Evolutionary conservation across 164 flowering plant genomes (phyloP), one percentile per base, ranked within the genome.

Genomic region (Akebia trifoliata): DNA sequence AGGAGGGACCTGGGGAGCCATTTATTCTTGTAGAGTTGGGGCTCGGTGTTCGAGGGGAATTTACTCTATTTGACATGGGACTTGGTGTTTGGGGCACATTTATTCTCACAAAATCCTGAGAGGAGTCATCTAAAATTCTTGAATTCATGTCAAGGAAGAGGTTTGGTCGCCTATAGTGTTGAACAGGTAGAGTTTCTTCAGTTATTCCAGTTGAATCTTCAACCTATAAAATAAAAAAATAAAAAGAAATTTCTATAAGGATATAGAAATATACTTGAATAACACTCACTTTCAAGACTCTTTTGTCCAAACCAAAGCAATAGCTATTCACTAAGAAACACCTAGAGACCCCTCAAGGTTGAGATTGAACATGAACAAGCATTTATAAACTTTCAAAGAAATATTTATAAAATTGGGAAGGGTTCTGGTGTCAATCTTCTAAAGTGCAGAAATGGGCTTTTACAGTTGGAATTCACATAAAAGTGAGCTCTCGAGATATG

Each of bases 31-130:
- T 42, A 62, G 57, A 52, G 55, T 50, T 62, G 24, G 87, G 90
- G 63, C 88, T 84, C 0, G 73, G 81, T 18, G 66, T 17, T 44
- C 78, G 84, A 20, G 81, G 77, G 39, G 64, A 76, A 34, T 63
- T 74, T 8, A 69, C 77, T 56, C 70, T 78, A 63, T 51, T 70
- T 8, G 77, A 70, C 32, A 76, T 66, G 9, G 59, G 71, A 64
- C 61, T 77, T 26, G 81, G 73, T 12, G 78, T 63, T 58, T 64
- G 56, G 28, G 85, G 76, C 63, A 79, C 68, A 62, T 76, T 62
- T 55, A 78, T 71, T 62, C 62, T 76, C 58, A 72, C 66, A 67
- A 56, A 72, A 24, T 68, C 76, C 26, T 67, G 76, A n/a, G 59
- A 20, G 6, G 75, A 46, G 17, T 53, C 65, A 36, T 76, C 79